Percentiles rank a stretch among this genome's conserved stretches.
Evolutionary conservation across 768 basidiomycete genomes (phyloP).

Genomic region (Termitomyces heimii): DNA sequence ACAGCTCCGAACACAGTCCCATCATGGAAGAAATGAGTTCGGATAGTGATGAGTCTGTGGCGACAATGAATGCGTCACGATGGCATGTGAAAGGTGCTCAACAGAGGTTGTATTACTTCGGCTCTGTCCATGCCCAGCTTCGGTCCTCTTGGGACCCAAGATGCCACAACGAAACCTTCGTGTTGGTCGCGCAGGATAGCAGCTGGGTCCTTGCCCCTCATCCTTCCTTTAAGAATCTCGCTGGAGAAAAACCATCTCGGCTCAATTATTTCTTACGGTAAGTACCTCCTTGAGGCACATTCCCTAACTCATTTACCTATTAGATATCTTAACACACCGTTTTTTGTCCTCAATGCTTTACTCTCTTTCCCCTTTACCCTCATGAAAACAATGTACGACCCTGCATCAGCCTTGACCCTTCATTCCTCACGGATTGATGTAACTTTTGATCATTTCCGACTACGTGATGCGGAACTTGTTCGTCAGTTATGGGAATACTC

Average conservation of each 20-base stretch:
- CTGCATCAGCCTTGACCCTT: conserved; percentile 27
- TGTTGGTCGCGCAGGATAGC: conserved; percentile 29
- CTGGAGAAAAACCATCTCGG: background rate
- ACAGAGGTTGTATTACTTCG: conserved; percentile 33
- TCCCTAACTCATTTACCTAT: background rate
- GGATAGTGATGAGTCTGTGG: conserved; percentile 24
- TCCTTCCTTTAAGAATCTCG: background rate
- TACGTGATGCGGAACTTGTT: conserved; percentile 36
- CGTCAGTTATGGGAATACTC: conserved; percentile 20
- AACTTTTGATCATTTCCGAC: conserved; percentile 34
- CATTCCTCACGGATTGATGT: conserved; percentile 30
- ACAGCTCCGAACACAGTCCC: background rate
- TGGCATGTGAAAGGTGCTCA: conserved; percentile 30
- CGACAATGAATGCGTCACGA: conserved; percentile 21
- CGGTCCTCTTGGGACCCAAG: conserved; percentile 27
- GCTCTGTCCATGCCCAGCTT: conserved; percentile 29
- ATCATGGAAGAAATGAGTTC: background rate
- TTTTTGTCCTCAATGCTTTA: background rate
- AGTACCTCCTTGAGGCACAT: background rate
- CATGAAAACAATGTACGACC: conserved; percentile 20
- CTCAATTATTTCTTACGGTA: conserved; percentile 4
- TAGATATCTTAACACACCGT: background rate
- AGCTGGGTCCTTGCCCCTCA: conserved; percentile 24
- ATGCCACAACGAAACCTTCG: conserved; percentile 30
- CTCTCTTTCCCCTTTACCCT: background rate